Evolutionary conservation across 2,329 filamentous ascomycete species (phyloP).

Genomic region (Madurella mycetomatis): DNA sequence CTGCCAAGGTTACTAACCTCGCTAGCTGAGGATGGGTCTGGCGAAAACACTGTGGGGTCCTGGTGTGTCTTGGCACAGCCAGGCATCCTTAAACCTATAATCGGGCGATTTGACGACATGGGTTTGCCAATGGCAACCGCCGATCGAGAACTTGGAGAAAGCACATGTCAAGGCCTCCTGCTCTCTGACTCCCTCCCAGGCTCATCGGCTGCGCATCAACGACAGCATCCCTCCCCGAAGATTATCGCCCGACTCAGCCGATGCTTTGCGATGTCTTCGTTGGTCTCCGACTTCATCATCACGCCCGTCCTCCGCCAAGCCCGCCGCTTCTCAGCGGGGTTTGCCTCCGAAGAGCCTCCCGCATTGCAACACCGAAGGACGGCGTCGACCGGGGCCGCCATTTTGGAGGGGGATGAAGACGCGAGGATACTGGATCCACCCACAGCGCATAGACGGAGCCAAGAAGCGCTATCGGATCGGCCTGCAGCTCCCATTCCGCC

Average conservation of each 20-base stretch:
- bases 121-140: too few species aligned
- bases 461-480: neutral
- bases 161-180: too few species aligned
- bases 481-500: neutral
- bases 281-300: slow-evolving; percentile 62
- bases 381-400: slow-evolving; percentile 18
- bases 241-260: neutral
- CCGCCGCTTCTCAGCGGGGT: slow-evolving; percentile 52
- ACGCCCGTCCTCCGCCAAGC: slow-evolving; percentile 63
- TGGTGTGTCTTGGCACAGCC: too few species aligned
- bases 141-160: too few species aligned
- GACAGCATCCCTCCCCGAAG: neutral
- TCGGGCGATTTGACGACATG: too few species aligned
- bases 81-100: too few species aligned
- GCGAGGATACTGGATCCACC: neutral
- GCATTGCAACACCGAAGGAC: slow-evolving; percentile 17
- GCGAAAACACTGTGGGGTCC: too few species aligned
- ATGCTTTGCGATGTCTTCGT: slow-evolving; percentile 49
- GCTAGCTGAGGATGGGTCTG: too few species aligned
- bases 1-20: too few species aligned
- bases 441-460: neutral
- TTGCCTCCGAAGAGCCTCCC: slow-evolving; percentile 32
- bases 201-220: neutral
- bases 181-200: neutral
- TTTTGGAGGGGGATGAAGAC: slow-evolving; percentile 22